These are phyloP conservation scores for Phialophora macrospora DNA, from an alignment of 2,329 filamentous ascomycete species.

Conservation along the genomic window DNA sequence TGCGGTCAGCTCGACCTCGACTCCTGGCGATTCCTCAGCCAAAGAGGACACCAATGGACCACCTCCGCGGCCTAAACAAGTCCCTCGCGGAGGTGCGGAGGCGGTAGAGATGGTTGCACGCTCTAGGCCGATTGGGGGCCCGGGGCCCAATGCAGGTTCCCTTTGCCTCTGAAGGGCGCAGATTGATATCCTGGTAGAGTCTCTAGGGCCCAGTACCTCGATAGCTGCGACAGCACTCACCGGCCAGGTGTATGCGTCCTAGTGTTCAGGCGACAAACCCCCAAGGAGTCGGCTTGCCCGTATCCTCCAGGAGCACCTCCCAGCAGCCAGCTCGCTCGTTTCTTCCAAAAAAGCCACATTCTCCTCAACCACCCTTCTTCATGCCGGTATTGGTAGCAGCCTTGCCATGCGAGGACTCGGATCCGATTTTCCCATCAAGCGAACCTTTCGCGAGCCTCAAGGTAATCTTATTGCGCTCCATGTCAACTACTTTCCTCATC, in stretches of 20 bases:
- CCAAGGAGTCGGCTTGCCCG: not conserved
- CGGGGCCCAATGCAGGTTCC: not conserved
- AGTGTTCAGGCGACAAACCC: not conserved
- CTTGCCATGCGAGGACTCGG: constrained; percentile 22
- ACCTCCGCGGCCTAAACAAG: not conserved
- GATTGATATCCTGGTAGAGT: not conserved
- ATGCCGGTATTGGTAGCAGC: constrained; percentile 19
- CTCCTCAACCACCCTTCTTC: constrained; percentile 32
- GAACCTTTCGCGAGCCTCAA: constrained; percentile 32
- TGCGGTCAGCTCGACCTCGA: not conserved
- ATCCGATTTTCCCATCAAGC: constrained; percentile 32
- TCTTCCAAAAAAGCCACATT: not conserved
- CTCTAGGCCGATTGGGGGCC: not conserved
- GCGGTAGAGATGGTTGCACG: not conserved
- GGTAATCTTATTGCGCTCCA: constrained; percentile 55
- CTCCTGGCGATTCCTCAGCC: not conserved
- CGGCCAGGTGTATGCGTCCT: not conserved
- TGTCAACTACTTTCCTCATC: constrained; percentile 57
- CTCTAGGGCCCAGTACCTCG: not conserved
- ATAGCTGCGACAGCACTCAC: not conserved
- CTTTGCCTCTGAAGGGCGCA: not conserved
- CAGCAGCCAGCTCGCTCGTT: not conserved
- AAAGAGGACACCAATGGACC: not conserved
- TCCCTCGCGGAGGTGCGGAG: not conserved
- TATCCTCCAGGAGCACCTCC: not conserved